A percentile compares a stretch with the other conserved stretches of the same genome.
phyloP scores from a whole-genome alignment of 371 early-diverging fungal species.

The Lichtheimia ramosa region DNA sequence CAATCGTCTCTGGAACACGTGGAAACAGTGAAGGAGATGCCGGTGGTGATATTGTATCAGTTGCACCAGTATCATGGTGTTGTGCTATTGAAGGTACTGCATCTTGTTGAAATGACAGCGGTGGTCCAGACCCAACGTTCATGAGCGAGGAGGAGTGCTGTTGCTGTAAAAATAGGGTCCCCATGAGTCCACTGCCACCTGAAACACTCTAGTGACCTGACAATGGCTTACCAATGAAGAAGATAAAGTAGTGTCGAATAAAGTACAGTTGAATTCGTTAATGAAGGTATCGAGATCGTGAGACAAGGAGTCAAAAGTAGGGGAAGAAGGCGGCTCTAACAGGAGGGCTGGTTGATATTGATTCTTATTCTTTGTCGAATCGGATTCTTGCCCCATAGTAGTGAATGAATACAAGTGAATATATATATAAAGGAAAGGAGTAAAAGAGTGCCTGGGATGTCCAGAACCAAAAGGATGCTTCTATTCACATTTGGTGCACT shows the following conservation, averaged over 20 bases:
- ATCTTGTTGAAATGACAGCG: not conserved
- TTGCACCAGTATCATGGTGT: conserved; percentile 2
- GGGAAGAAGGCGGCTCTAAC: conserved; percentile 12
- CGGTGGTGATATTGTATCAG: conserved; percentile 10
- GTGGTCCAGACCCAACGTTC: not conserved
- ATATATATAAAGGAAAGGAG: conserved; percentile 6
- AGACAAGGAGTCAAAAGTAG: conserved; percentile 34
- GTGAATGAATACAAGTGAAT: too few relatives aligned
- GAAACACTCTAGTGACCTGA: not conserved
- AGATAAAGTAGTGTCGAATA: too few relatives aligned
- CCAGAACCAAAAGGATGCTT: not conserved
- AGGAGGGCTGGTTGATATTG: not conserved
- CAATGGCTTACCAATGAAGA: not conserved
- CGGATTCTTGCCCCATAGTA: too few relatives aligned
- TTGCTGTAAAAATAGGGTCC: not conserved
- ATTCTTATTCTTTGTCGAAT: too few relatives aligned
- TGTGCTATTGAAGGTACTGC: not conserved
- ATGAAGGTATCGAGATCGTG: conserved; percentile 40
- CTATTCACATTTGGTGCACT: not conserved
- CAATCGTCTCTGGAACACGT: conserved; percentile 8
- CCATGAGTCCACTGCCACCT: not conserved
- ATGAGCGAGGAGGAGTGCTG: not conserved
- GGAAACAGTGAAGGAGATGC: conserved; percentile 16
- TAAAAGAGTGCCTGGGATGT: conserved; percentile 1
- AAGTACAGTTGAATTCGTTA: conserved; percentile 18